Percentiles rank a stretch among this genome's conserved stretches.
These are phyloP conservation scores for Oehlia diaphana DNA, from an alignment of 192 early-diverging fungal genomes.

Conservation along the genomic window DNA sequence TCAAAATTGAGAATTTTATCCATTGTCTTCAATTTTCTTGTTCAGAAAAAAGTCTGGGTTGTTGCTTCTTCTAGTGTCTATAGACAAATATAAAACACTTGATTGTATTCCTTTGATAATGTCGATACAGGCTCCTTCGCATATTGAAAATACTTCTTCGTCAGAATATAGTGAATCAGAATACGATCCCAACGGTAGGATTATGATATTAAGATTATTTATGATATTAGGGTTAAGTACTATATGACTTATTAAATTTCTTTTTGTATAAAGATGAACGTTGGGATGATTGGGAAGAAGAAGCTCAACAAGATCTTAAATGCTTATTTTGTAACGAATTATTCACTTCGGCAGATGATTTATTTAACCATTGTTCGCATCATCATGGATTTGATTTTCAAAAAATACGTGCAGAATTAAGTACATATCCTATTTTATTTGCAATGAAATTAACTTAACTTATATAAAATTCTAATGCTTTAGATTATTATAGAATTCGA, in stretches of 20 bases:
- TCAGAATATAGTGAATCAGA: conserved; percentile 27
- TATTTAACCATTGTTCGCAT: conserved; percentile 63
- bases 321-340: conserved; percentile 70
- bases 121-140: background rate
- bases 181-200: conserved; percentile 22
- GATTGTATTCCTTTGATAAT: background rate
- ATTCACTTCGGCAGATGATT: conserved; percentile 46
- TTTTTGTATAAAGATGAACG: conserved; percentile 19
- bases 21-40: no score
- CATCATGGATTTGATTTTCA: conserved; percentile 72
- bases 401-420: conserved; percentile 37
- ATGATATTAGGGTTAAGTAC: background rate
- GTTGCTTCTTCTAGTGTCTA: no score
- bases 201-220: background rate
- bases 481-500: conserved; percentile 57
- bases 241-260: background rate
- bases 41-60: no score
- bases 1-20: no score
- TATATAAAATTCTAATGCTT: background rate
- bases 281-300: conserved; percentile 73
- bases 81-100: background rate
- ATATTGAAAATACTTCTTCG: background rate
- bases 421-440: conserved; percentile 23
- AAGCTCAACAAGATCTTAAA: conserved; percentile 51
- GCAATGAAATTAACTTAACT: background rate